Evolutionary conservation across 2,329 filamentous ascomycete species (phyloP), one percentile per base, ranked within the genome.

Genomic region (Ciborinia camelliae): DNA sequence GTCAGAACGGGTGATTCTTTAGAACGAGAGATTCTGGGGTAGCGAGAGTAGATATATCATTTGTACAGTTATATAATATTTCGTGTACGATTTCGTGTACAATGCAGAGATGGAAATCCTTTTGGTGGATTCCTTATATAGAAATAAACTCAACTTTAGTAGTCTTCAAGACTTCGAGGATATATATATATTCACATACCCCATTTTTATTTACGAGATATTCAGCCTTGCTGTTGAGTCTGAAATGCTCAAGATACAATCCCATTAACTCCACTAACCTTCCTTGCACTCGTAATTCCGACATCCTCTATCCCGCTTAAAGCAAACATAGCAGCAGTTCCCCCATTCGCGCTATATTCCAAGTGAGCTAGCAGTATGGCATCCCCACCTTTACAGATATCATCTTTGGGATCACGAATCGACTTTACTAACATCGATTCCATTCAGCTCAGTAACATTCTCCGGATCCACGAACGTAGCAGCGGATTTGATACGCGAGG

Each of bases 381-480:
- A 45, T 67, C 62, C 4, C 67, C 67, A 0, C 72, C 71, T 30
- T 66, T 67, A 66, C 72, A 73, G 18, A 73, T 71, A 48, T 70
- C 64, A 66, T 73, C 72, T 1, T 59, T 61, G 0, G 59, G 23
- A 65, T 73, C 65, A 62, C 70, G 72, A 20, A 73, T 55, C 14
- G 67, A 72, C 69, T 63, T 64, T 72, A 14, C 39, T 59, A 2
- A 61, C 52, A 57, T 69, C 66, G 10, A 73, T 61, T 4, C 68
- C 68, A 12, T 60, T 53, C 4, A 74, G 45, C 6, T 65, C 68
- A 1, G 70, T 72, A 37, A 71, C 71, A 48, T 73, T 72, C 51
- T 69, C 68, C 2, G 72, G 71, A n/a, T 74, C 72, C 0, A 71
- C 72, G 45, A 74, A 72, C 8, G 73, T 55, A 1, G 73, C 60